Base-by-base conservation (phyloP, 2,329 filamentous ascomycete genomes). In the Fusarium phyllophilum region DNA sequence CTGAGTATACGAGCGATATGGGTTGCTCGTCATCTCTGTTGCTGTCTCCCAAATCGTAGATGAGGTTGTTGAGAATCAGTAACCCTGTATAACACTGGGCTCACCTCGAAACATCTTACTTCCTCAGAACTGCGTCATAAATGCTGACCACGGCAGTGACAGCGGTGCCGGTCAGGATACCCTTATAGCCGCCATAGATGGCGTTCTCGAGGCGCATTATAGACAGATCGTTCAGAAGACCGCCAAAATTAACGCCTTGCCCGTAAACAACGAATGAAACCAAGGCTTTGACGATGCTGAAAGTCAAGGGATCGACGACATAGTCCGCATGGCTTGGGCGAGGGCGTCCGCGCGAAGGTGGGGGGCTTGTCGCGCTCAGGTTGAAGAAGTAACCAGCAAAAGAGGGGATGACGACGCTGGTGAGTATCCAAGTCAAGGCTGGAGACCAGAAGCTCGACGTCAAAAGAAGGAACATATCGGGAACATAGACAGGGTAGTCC, bases 351-450 rank as follows among this genome's bases (percentile, higher is more conserved):
- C 85, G 84, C 48, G 77, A 80, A 68, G 75, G 80, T 78, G 74
- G 75, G 79, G 81, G 82, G 77, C 81, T 85, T 77, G 85, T 88
- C 55, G 86, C 84, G 44, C 91, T 94, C 78, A 98, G 83, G 83
- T 98, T 98, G 89, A 97, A 93, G 81, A 98, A 97, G 85, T 96
- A 98, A 33, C 93, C 94, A 46, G 91, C 86, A 38, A 93, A 71
- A 56, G 91, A 85, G 4, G 96, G 96, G 34, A 96, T 74, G 48
- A 93, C 78, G 62, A 94, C 82, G 79, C 90, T 93, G 15, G 94
- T 96, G 41, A 91, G 81, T 10, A 90, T 81, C 95, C 95, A 98
- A 26, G 95, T 87, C 13, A 91, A 86, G 62, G 93, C 90, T 0
- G 95, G 93, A 1, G 89, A 91, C 96, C 96, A 98, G 87, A 97